Conservation (phyloP, 768 basidiomycete genomes). For the Suillus subluteus region DNA sequence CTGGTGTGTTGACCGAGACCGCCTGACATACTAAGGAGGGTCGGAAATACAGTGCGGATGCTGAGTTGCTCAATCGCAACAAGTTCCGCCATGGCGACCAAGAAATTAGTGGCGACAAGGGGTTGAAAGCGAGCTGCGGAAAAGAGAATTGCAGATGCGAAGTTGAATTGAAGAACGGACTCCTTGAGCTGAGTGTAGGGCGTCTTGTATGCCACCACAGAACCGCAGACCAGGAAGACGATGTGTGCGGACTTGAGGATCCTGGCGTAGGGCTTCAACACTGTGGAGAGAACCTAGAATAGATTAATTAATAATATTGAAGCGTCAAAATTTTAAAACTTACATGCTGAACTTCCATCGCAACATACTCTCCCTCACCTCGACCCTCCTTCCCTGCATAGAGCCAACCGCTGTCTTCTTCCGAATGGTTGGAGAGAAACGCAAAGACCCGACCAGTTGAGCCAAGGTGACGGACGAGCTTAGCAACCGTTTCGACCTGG, state of each 20-base stretch:
- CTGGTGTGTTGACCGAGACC: background rate
- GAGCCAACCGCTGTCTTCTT: too few relatives aligned
- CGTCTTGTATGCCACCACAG: background rate
- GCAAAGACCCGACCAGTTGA: too few relatives aligned
- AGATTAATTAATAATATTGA: background rate
- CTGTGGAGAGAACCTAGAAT: background rate
- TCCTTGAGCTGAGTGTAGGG: background rate
- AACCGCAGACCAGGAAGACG: background rate
- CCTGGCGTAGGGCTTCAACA: background rate
- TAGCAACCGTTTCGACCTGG: too few relatives aligned
- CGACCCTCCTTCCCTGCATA: too few relatives aligned
- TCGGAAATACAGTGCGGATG: background rate
- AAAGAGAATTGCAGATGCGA: background rate
- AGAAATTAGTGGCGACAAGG: too few relatives aligned
- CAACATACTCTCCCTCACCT: too few relatives aligned
- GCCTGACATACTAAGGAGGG: background rate
- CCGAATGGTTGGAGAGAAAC: too few relatives aligned
- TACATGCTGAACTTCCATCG: too few relatives aligned
- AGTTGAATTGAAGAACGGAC: background rate
- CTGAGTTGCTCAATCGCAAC: background rate
- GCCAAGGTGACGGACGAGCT: too few relatives aligned
- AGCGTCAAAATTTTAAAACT: too few relatives aligned
- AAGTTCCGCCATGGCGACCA: background rate
- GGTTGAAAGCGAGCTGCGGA: background rate
- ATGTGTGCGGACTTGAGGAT: background rate